Evolutionary conservation across 768 basidiomycete species (phyloP).

Genomic region (Leccinum aurantiacum): DNA sequence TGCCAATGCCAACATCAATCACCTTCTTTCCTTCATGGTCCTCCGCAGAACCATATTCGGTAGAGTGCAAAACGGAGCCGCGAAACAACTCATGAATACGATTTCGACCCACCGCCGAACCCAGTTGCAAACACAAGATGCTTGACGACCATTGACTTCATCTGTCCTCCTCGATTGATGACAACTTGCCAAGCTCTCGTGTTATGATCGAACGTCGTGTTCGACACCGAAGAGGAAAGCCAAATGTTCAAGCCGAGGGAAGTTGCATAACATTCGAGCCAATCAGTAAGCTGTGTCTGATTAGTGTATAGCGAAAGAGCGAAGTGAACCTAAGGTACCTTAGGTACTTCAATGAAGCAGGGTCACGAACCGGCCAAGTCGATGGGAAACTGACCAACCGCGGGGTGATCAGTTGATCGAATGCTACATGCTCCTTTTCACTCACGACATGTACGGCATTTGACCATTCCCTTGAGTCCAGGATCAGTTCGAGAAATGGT

Average conservation of each 20-base stretch:
- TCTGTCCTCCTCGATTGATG: slow-evolving; percentile 32
- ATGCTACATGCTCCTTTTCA: slow-evolving; percentile 1
- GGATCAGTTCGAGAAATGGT: not conserved
- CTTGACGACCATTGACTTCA: slow-evolving; percentile 38
- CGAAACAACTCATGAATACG: slow-evolving; percentile 44
- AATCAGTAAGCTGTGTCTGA: slow-evolving; percentile 50
- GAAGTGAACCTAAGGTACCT: slow-evolving; percentile 21
- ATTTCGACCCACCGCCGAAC: slow-evolving; percentile 21
- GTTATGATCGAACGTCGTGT: slow-evolving; percentile 36
- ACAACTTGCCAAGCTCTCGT: slow-evolving; percentile 44
- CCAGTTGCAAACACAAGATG: slow-evolving; percentile 62
- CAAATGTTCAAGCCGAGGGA: slow-evolving; percentile 62
- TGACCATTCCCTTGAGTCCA: slow-evolving; percentile 45
- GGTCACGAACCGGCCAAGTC: slow-evolving; percentile 51
- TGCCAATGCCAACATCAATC: slow-evolving; percentile 62
- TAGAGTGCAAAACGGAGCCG: slow-evolving; percentile 55
- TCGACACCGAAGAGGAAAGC: slow-evolving; percentile 45
- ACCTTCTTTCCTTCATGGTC: slow-evolving; percentile 60
- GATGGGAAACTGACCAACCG: slow-evolving; percentile 44
- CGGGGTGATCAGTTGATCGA: not conserved
- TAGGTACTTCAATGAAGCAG: slow-evolving; percentile 37
- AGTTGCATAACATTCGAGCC: slow-evolving; percentile 61
- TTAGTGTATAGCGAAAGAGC: not conserved
- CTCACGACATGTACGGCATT: slow-evolving; percentile 55
- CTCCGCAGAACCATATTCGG: slow-evolving; percentile 42